A percentile compares a stretch with the other conserved stretches of the same genome.
Evolutionary conservation across 805 yeast species (phyloP).

Genomic region (Barnettozyma pratensis): DNA sequence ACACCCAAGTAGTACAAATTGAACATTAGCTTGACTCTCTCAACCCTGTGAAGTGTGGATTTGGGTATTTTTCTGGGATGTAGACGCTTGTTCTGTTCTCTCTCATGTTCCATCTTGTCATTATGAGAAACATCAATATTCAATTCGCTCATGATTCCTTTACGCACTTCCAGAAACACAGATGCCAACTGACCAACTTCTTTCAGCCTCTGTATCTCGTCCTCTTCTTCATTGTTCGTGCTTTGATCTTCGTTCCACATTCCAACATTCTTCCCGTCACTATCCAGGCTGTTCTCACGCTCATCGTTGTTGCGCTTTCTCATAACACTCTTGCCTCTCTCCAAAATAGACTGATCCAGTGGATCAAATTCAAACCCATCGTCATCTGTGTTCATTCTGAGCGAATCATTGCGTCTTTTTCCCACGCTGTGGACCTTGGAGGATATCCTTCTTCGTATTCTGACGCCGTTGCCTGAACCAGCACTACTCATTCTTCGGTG

Average conservation of each 20-base stretch:
- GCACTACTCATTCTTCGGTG: too few relatives aligned
- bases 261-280: background rate
- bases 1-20: constrained; percentile 22
- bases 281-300: too few relatives aligned
- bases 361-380: constrained; percentile 26
- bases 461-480: too few relatives aligned
- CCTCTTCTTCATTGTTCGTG: background rate
- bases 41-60: constrained; percentile 41
- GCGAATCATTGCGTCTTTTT: background rate
- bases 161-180: constrained; percentile 37
- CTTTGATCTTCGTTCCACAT: background rate
- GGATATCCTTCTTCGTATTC: too few relatives aligned
- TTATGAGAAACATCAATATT: constrained; percentile 30
- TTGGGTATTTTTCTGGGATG: constrained; percentile 27
- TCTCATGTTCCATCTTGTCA: constrained; percentile 18
- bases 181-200: constrained; percentile 36
- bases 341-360: constrained; percentile 2
- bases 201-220: constrained; percentile 8
- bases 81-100: constrained; percentile 9
- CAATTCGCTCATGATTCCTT: constrained; percentile 36
- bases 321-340: background rate
- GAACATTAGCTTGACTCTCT: constrained; percentile 39
- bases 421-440: too few relatives aligned
- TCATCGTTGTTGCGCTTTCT: background rate
- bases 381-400: constrained; percentile 1